phyloP scores from a whole-genome alignment of 139 green algal species.

The Gonium pectorale region DNA sequence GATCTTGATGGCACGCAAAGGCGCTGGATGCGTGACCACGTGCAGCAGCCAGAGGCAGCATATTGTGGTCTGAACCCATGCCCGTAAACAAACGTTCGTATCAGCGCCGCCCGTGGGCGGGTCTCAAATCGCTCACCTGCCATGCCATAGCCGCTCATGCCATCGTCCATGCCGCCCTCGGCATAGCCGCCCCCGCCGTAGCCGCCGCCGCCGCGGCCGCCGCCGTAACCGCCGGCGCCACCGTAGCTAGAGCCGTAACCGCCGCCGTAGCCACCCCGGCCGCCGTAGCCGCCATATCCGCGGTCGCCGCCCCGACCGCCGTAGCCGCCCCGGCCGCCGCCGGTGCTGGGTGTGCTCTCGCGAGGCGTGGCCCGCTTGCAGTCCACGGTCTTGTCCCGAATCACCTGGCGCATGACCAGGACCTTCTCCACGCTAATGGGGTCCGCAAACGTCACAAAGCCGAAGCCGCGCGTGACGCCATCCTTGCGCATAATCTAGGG shows the following conservation, averaged over 20 bases:
- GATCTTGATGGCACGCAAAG: no score
- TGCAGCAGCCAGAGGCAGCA: no score
- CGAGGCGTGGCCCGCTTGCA: conserved; percentile 81
- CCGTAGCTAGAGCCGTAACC: conserved; percentile 6
- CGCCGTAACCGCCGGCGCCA: conserved; percentile 15
- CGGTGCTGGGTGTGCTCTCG: conserved; percentile 55
- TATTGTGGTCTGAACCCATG: no score
- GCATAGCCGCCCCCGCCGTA: not conserved
- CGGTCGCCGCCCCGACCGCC: not conserved
- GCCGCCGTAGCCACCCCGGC: conserved; percentile 14
- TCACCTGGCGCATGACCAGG: conserved; percentile 65
- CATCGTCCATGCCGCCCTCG: conserved; percentile 8
- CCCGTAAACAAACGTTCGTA: not conserved
- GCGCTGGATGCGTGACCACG: no score
- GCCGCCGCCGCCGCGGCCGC: not conserved
- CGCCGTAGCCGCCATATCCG: not conserved
- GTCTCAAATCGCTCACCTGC: not conserved
- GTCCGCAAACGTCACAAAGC: conserved; percentile 89
- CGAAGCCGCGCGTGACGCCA: conserved; percentile 81
- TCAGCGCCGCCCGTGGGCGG: not conserved
- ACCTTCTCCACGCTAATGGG: conserved; percentile 83
- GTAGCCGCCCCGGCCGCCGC: not conserved
- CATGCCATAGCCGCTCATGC: conserved; percentile 16
- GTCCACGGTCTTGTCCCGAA: conserved; percentile 75
- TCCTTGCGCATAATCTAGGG: conserved; percentile 82